Evolutionary conservation across 2,329 filamentous ascomycete genomes (phyloP).

Genomic region (Plenodomus tracheiphilus): DNA sequence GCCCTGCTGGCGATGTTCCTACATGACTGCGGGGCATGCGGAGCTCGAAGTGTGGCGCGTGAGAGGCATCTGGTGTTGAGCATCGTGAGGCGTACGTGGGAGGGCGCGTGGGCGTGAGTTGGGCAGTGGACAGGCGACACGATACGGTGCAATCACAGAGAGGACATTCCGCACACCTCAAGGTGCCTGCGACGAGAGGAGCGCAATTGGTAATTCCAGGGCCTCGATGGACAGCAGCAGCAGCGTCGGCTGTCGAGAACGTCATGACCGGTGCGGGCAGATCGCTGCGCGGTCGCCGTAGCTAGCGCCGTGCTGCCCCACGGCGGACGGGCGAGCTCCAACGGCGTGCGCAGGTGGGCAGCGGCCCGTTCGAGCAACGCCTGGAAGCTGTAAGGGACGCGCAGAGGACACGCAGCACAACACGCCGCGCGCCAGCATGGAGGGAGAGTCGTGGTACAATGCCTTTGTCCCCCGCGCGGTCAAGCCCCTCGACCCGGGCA

Average conservation of each 20-base stretch:
- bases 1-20: slow-evolving; percentile 28
- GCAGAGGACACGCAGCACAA: neutral
- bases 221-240: slow-evolving; percentile 5
- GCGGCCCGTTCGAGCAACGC: no score
- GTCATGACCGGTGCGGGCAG: slow-evolving; percentile 17
- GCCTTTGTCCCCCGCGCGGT: slow-evolving; percentile 67
- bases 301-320: neutral
- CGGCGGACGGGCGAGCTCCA: neutral
- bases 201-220: slow-evolving; percentile 14
- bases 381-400: no score
- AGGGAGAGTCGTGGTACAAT: slow-evolving; percentile 77
- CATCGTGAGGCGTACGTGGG: slow-evolving; percentile 35
- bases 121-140: no score
- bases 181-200: neutral
- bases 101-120: neutral
- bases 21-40: slow-evolving; percentile 27
- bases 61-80: slow-evolving; percentile 35
- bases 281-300: neutral
- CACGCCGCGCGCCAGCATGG: slow-evolving; percentile 56
- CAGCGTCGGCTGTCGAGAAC: slow-evolving; percentile 10
- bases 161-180: no score
- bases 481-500: slow-evolving; percentile 39
- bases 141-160: neutral
- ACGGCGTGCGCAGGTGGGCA: no score
- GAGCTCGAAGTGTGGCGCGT: slow-evolving; percentile 32